Base-by-base conservation (phyloP, 75 land plant genomes). In the Adiantum capillusveneris region DNA sequence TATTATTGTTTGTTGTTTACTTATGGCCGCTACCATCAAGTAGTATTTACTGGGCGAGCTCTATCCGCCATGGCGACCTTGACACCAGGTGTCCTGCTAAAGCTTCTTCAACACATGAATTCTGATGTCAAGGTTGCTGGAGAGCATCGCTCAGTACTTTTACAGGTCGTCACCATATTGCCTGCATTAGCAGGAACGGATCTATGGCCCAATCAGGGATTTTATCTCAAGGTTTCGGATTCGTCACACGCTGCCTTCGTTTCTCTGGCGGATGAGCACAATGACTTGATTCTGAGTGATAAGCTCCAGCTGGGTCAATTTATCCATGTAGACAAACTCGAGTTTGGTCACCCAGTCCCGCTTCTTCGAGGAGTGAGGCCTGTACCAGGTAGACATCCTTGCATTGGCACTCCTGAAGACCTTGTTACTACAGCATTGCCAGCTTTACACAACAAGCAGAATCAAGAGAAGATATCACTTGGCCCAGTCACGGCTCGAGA, bases 221-320 rank as follows among this genome's bases (percentile, higher is more conserved):
- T 88, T 67, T 93, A 85, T 62, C 36, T 93, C 39, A 93, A 89
- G 73, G 96, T 93, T 16, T 93, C 98, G 1, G 98, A 93, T 46
- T 93, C 98, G 0, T 88, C 96, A 1, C 98, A 93, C 57, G 87
- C 98, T 11, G 83, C 95, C 0, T 93, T 89, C 62, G 98, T 93
- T 21, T 73, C 95, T 2, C 45, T 93, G 11, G 83, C 94, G 3
- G 80, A 79, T 31, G 87, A 85, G 55, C 96, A 93, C 68, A 87
- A 85, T 59, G 98, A 93, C 46, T 82, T 93, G 11, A 93, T 93
- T 36, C 52, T 88, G 55, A 74, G 85, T 41, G 87, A 93, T 49
- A 93, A 85, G 56, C 58, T 93, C 26, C 95, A 89, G 67, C 81
- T 93, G 12, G 98, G 98, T 0, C 98, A 93, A 66, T 88, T 83